These are phyloP conservation scores for Xylariales sp. DNA, from an alignment of 2,329 filamentous ascomycete species.

Conservation along the genomic window DNA sequence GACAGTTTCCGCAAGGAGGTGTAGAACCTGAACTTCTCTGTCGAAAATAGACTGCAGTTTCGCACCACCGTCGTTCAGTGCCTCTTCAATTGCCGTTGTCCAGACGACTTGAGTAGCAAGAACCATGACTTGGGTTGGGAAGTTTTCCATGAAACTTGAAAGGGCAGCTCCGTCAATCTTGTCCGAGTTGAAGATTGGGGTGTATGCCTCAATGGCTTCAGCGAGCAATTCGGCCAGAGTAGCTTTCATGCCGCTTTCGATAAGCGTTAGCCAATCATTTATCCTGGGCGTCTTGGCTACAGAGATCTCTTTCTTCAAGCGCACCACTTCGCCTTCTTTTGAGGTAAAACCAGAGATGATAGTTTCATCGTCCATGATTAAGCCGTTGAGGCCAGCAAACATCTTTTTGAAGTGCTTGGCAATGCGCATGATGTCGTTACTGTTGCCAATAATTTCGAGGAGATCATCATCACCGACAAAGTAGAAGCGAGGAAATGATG, in stretches of 20 bases:
- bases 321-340: constrained; percentile 88
- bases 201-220: constrained; percentile 81
- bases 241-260: constrained; percentile 90
- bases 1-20: constrained; percentile 82
- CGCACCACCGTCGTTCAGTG: constrained; percentile 68
- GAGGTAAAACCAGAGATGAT: constrained; percentile 91
- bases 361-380: constrained; percentile 85
- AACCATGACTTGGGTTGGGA: constrained; percentile 92
- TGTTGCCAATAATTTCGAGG: constrained; percentile 98
- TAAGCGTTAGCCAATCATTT: constrained; percentile 95
- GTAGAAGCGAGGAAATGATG: constrained; percentile 98
- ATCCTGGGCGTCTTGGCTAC: constrained; percentile 91
- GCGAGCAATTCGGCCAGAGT: constrained; percentile 87
- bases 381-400: constrained; percentile 92
- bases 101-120: constrained; percentile 90
- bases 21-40: constrained; percentile 78
- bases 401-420: constrained; percentile 99
- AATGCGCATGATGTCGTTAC: constrained; percentile 92
- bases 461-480: constrained; percentile 99
- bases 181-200: constrained; percentile 68
- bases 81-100: constrained; percentile 81
- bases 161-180: constrained; percentile 67
- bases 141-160: constrained; percentile 74
- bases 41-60: constrained; percentile 69
- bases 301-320: constrained; percentile 85